Evolutionary conservation across 805 yeast species (phyloP), one percentile per base, ranked within the genome.

Genomic region (Candida dajiaensis): DNA sequence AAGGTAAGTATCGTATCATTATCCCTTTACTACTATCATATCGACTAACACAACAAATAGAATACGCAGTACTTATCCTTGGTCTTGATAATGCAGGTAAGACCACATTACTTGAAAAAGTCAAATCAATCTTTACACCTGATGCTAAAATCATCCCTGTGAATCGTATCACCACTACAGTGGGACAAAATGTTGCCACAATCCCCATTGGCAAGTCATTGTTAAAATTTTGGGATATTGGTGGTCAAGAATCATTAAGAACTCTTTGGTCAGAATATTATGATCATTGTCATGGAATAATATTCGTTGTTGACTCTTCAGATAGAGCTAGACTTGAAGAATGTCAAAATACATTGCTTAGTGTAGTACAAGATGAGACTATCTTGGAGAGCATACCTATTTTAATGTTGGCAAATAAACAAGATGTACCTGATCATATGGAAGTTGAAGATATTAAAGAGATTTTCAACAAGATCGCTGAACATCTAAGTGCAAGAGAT

Each of bases 1-100:
- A 81, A 57, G 76, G 74, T 69, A 54, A 21, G 70, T 51, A 13
- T 13, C 20, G 16, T 13, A n/a, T 7, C 28, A 16, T 31, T 13
- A 18, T n/a, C 3, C 20, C 20, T 6, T 35, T 23, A 13, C 6
- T 12, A 15, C n/a, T 26, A n/a, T 40, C 21, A 33, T 10, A 22
- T 33, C 4, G 5, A 31, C 39, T 21, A 33, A 39, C 43, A 15
- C 11, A n/a, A 29, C 15, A 13, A 10, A 10, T 40, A 71, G 88
- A 84, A 64, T 86, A 86, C 60, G 80, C 89, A 1, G 77, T 86
- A 3, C 73, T 92, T 41, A 86, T 92, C 33, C 71, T 92, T 20
- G 99, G 99, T 18, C 75, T 92, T 25, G 97, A 92, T 65, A 90
- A 92, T 69, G 96, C 98, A 0, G 99, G 99, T 1, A 92, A 92